phyloP scores from a whole-genome alignment of 352 stramenopile genomes.

The Phytopythium chamaehyphon region DNA sequence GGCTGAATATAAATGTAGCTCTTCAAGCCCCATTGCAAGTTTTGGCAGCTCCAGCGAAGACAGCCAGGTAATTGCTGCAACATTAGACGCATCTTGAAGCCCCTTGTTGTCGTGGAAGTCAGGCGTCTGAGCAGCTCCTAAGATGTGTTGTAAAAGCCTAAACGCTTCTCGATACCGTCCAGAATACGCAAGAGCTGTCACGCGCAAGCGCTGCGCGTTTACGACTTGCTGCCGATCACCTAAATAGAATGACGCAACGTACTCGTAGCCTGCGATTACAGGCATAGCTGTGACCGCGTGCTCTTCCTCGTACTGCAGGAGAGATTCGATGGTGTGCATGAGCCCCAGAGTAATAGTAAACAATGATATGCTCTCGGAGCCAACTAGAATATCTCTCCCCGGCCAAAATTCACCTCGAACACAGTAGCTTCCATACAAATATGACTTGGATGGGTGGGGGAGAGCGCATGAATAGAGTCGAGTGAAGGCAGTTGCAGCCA shows the following conservation, averaged over 20 bases:
- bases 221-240: slow-evolving; percentile 41
- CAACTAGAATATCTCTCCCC: slow-evolving; percentile 38
- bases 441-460: slow-evolving; percentile 50
- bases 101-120: slow-evolving; percentile 33
- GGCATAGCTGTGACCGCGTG: slow-evolving; percentile 48
- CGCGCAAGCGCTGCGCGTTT: slow-evolving; percentile 46
- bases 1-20: slow-evolving; percentile 8
- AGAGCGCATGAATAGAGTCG: slow-evolving; percentile 57
- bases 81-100: slow-evolving; percentile 31
- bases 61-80: slow-evolving; percentile 31
- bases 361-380: slow-evolving; percentile 31
- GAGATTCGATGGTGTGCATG: slow-evolving; percentile 35
- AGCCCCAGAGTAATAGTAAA: slow-evolving; percentile 37
- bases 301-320: slow-evolving; percentile 49
- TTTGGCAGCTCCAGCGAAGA: slow-evolving; percentile 15
- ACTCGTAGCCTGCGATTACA: slow-evolving; percentile 52
- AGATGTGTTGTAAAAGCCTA: slow-evolving; percentile 20
- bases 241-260: slow-evolving; percentile 34
- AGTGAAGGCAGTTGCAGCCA: slow-evolving; percentile 54
- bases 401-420: slow-evolving; percentile 56
- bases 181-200: slow-evolving; percentile 45
- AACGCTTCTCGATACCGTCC: slow-evolving; percentile 54
- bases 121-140: slow-evolving; percentile 18
- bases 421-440: slow-evolving; percentile 56
- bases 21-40: slow-evolving; percentile 15